Conservation (phyloP, 1,139 yeast species). For the Taiozyma sp. region DNA sequence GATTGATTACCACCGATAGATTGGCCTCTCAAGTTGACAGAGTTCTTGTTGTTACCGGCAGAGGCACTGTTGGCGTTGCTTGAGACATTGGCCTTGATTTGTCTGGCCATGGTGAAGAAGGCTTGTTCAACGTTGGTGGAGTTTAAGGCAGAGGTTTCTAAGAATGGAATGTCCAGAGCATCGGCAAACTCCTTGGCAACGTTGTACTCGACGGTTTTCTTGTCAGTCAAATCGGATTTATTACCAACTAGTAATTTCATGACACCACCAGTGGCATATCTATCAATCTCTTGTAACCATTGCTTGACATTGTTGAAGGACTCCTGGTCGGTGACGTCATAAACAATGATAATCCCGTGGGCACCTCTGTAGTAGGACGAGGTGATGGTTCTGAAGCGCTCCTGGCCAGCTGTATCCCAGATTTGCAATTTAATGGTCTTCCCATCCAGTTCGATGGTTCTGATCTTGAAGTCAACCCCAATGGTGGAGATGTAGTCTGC, state of each 20-base stretch:
- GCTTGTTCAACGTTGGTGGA: slow-evolving; percentile 98
- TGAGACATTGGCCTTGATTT: slow-evolving; percentile 95
- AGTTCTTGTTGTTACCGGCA: slow-evolving; percentile 31
- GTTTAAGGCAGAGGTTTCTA: slow-evolving; percentile 94
- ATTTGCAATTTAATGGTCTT: slow-evolving; percentile 95
- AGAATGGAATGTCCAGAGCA: slow-evolving; percentile 88
- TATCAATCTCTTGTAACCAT: slow-evolving; percentile 98
- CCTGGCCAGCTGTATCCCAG: slow-evolving; percentile 99
- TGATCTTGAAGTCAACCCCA: slow-evolving; percentile 97
- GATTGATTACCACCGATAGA: slow-evolving; percentile 64
- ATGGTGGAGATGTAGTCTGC: slow-evolving; percentile 96
- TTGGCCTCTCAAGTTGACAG: slow-evolving; percentile 87
- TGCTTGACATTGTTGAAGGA: slow-evolving; percentile 96
- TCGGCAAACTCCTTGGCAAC: slow-evolving; percentile 98
- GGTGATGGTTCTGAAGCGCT: slow-evolving; percentile 95
- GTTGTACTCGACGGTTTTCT: slow-evolving; percentile 92
- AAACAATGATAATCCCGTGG: slow-evolving; percentile 95
- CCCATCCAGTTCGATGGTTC: slow-evolving; percentile 95
- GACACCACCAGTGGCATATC: slow-evolving; percentile 97
- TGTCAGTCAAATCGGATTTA: slow-evolving; percentile 91
- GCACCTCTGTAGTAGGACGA: slow-evolving; percentile 98
- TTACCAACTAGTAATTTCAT: slow-evolving; percentile 95
- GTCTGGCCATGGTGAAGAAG: slow-evolving; percentile 97
- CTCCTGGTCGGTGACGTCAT: slow-evolving; percentile 97
- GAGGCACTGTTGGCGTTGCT: slow-evolving; percentile 43